phyloP scores from a whole-genome alignment of 129 eudicot species.

The Tagetes patula region DNA sequence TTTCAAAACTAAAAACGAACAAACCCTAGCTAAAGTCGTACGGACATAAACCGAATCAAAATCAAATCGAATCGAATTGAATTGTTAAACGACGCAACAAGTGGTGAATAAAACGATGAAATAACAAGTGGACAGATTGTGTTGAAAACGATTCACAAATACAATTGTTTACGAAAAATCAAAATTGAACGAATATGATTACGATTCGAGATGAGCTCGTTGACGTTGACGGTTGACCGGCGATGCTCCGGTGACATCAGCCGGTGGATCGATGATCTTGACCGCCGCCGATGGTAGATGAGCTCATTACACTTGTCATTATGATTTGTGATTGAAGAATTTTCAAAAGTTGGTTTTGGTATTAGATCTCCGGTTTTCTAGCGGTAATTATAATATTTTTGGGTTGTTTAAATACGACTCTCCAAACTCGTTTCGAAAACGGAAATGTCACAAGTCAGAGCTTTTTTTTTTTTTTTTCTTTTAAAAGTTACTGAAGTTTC shows the following conservation, averaged over 20 bases:
- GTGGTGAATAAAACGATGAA: slow-evolving; percentile 26
- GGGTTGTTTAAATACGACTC: too few relatives aligned
- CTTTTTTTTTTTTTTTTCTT: too few relatives aligned
- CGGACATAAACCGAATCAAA: slow-evolving; percentile 4
- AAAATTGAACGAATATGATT: slow-evolving; percentile 7
- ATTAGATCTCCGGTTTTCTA: too few relatives aligned
- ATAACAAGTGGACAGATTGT: slow-evolving; percentile 9
- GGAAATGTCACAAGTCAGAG: too few relatives aligned
- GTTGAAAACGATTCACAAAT: background rate
- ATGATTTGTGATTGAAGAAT: too few relatives aligned
- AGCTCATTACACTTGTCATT: too few relatives aligned
- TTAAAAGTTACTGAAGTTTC: too few relatives aligned
- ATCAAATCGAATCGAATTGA: slow-evolving; percentile 22
- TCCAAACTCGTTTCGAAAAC: too few relatives aligned
- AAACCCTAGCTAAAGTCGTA: background rate
- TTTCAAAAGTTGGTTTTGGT: too few relatives aligned
- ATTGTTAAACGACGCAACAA: slow-evolving; percentile 18
- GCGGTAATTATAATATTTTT: too few relatives aligned
- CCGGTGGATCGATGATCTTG: background rate
- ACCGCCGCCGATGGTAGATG: too few relatives aligned
- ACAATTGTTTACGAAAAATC: background rate
- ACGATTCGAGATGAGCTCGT: background rate
- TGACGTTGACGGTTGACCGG: slow-evolving; percentile 2
- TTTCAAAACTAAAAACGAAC: slow-evolving; percentile 9
- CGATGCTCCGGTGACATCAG: background rate